Percentiles rank a stretch among this genome's conserved stretches.
phyloP scores from a whole-genome alignment of 2,329 filamentous ascomycete genomes.

The Aspergillus sp. region DNA sequence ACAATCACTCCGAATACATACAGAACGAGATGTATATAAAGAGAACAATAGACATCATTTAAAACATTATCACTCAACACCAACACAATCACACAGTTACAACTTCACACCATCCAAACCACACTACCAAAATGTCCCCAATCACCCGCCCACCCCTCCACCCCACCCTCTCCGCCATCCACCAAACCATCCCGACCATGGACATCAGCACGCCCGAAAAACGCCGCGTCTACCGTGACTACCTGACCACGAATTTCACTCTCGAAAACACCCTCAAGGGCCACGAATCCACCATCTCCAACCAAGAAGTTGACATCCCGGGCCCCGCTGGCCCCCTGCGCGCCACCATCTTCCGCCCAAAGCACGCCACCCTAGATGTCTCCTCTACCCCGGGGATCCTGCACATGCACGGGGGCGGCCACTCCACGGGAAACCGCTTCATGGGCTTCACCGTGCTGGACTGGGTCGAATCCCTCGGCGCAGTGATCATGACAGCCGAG shows the following conservation, averaged over 20 bases:
- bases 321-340: background rate
- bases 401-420: slow-evolving; percentile 6
- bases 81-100: background rate
- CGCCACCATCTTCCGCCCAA: background rate
- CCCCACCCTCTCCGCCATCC: background rate
- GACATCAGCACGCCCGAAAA: background rate
- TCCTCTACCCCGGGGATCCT: background rate
- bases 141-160: background rate
- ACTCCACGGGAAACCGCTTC: slow-evolving; percentile 7
- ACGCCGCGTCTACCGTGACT: background rate
- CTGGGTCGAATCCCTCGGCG: background rate
- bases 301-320: background rate
- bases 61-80: background rate
- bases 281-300: background rate
- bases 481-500: background rate
- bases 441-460: background rate
- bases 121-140: background rate
- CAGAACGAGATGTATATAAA: background rate
- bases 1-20: no score
- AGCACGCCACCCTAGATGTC: background rate
- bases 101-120: background rate
- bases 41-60: background rate
- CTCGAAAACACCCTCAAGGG: background rate
- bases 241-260: background rate
- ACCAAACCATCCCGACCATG: background rate